Evolutionary conservation across 2,329 filamentous ascomycete species (phyloP).

Genomic region (Gliomastix tumulicola): DNA sequence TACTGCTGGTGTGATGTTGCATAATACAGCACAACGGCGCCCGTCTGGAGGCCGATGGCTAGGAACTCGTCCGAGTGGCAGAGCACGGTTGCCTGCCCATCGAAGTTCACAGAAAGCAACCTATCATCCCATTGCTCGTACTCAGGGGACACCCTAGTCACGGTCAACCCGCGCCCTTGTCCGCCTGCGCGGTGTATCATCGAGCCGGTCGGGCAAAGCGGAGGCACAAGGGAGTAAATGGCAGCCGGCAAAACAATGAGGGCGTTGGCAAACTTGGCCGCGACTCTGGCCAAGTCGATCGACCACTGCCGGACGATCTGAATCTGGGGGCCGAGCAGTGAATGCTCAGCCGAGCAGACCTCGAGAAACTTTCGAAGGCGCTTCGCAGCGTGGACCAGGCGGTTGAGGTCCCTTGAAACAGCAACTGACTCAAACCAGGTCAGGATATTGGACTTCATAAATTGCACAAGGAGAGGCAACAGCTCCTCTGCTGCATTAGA

Average conservation of each 20-base stretch:
- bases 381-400: slow-evolving; percentile 1
- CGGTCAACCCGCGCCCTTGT: too few relatives aligned
- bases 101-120: too few relatives aligned
- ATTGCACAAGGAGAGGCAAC: slow-evolving; percentile 15
- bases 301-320: slow-evolving; percentile 12
- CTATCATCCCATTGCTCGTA: too few relatives aligned
- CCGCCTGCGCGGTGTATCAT: too few relatives aligned
- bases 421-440: slow-evolving; percentile 25
- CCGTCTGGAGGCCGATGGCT: too few relatives aligned
- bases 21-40: too few relatives aligned
- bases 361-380: slow-evolving; percentile 1
- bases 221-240: slow-evolving; percentile 15
- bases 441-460: slow-evolving; percentile 23
- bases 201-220: slow-evolving; percentile 15
- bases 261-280: slow-evolving; percentile 15
- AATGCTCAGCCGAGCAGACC: too few relatives aligned
- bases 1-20: too few relatives aligned
- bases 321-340: too few relatives aligned
- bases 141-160: too few relatives aligned
- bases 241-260: slow-evolving; percentile 13
- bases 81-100: too few relatives aligned
- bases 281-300: slow-evolving; percentile 15
- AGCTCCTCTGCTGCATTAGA: slow-evolving; percentile 10
- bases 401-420: slow-evolving; percentile 1
- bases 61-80: too few relatives aligned